Base-by-base conservation (phyloP, 202 grass and related monocot species). In the Carex arenaria region DNA sequence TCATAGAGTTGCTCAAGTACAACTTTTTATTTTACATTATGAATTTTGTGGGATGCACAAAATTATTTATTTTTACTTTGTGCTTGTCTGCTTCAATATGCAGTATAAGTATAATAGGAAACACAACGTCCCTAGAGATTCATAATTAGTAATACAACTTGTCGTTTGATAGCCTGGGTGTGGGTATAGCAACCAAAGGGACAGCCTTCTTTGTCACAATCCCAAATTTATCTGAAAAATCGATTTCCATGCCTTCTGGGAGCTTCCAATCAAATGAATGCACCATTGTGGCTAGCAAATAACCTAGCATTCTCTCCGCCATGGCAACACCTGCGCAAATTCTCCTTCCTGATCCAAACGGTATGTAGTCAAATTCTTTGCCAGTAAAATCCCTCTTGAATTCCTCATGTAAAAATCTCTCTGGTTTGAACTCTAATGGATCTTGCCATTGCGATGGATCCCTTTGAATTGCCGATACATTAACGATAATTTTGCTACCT, bases 231-330 rank as follows among this genome's bases (percentile, higher is more conserved):
- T 83, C 85, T 28, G 18, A 3, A 9, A 87, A 42, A 56, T 82
- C 40, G 10, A 67, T 0, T n/a, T 87, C 9, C 17, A 40, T 19
- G 11, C 67, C 69, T 61, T 82, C 40, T 5, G 57, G 66, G 20
- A 87, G 19, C 56, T 83, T 81, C 85, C 85, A 87, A 64, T 83
- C 79, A 66, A 87, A 87, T 49, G 85, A 73, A 38, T 87, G 85
- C 23, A 87, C 5, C 57, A 87, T 19, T 42, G 79, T 81, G 14
- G 67, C 85, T 22, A 87, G 69, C 30, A 65, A 66, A 55, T 83
- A 67, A 18, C 53, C 26, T 4, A 67, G 1, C 68, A 78, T 87
- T 63, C 40, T 83, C 23, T 87, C 79, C 18, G 80, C 68, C 66
- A 87, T 62, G 4, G 69, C 28, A 49, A 78, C 78, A 20, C 85